Base-by-base conservation (phyloP, 176 grass and related monocot genomes). In the Oryza glumipatula region DNA sequence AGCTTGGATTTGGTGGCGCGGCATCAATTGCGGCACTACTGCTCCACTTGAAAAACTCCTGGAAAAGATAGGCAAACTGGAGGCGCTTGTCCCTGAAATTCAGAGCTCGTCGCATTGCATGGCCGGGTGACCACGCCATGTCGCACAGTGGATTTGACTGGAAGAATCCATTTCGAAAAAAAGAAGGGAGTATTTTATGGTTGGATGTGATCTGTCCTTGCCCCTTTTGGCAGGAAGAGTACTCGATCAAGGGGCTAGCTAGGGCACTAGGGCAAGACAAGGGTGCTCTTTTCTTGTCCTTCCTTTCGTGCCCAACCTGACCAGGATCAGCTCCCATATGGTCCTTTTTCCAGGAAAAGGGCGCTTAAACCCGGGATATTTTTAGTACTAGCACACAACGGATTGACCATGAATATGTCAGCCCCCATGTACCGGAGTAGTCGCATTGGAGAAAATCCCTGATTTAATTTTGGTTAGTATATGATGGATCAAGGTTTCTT, bases 101-200 rank as follows among this genome's bases (percentile, higher is more conserved):
- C 80, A 90, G 88, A 83, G 74, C 36, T 47, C 65, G 22, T 75
- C 60, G 71, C 39, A 16, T 56, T 3, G 4, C 13, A 15, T 61
- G 58, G 43, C 65, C 44, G 58, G 75, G 28, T 33, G 60, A 67
- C 75, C 75, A 70, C 80, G 85, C 81, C 81, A 76, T 76, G 16
- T 70, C 76, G 16, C 32, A 65, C 88, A 32, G 68, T 83, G 4
- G 60, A 75, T 70, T 80, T 69, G 60, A 47, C 47, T 10, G 13
- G 21, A 45, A 43, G 21, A 76, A 61, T 24, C 7, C 47, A 15
- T 47, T 60, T 21, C 36, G 24, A 41, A 4, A 4, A 33, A 35
- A 44, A 1, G 9, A n/a, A 44, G 1, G 8, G 16, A 77, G 56
- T 47, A 36, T 72, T 86, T 78, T 86, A 73, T 72, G 38, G 10